These are phyloP conservation scores for Neoboletus subvelutipes DNA, from an alignment of 768 basidiomycete species.

Conservation along the genomic window DNA sequence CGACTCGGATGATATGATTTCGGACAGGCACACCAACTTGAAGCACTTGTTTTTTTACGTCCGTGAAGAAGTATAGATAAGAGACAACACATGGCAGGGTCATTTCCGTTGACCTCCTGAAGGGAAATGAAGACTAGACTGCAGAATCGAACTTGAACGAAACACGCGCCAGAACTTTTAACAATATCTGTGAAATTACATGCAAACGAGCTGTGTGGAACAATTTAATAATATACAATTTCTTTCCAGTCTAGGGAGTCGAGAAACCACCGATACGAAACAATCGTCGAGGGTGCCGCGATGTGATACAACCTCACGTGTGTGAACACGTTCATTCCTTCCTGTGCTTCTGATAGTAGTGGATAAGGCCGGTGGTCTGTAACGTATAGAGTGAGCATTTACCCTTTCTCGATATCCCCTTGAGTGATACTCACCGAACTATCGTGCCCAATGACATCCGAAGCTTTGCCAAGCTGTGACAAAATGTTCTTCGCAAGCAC, in stretches of 20 bases:
- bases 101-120: not conserved
- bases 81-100: not conserved
- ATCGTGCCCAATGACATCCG: conserved; percentile 85
- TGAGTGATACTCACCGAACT: conserved; percentile 53
- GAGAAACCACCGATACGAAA: not conserved
- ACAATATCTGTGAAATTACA: conserved; percentile 14
- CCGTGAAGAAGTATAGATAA: not conserved
- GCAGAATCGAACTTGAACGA: not conserved
- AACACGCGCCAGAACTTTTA: not conserved
- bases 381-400: conserved; percentile 6
- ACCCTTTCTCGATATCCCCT: not conserved
- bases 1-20: not conserved
- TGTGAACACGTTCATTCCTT: conserved; percentile 52
- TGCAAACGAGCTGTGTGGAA: not conserved
- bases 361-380: conserved; percentile 93
- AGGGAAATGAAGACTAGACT: not conserved
- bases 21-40: not conserved
- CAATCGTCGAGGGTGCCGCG: not conserved
- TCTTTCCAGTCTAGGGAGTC: not conserved
- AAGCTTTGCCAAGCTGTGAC: conserved; percentile 76
- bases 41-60: not conserved
- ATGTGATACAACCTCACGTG: conserved; percentile 23
- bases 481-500: conserved; percentile 96
- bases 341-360: conserved; percentile 92
- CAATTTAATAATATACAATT: conserved; percentile 3